Evolutionary conservation across 306 rosid genomes (phyloP).

Genomic region (Trifolium subterraneum): DNA sequence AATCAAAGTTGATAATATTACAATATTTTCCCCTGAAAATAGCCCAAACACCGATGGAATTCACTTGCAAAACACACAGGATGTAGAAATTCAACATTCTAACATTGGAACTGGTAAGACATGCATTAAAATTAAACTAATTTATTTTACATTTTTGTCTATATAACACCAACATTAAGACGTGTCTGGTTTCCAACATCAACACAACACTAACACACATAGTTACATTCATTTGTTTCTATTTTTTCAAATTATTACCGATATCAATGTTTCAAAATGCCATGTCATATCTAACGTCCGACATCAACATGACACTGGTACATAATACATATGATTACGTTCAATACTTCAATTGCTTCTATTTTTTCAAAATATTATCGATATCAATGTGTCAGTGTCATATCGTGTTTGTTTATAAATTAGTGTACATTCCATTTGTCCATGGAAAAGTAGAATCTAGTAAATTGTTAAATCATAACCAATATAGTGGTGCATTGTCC

Average conservation of each 20-base stretch:
- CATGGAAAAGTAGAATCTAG: slow-evolving; percentile 41
- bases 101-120: slow-evolving; percentile 70
- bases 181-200: neutral
- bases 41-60: slow-evolving; percentile 97
- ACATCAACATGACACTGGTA: no score
- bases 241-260: neutral
- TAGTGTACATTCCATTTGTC: slow-evolving; percentile 31
- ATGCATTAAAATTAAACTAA: neutral
- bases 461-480: slow-evolving; percentile 43
- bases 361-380: neutral
- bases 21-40: slow-evolving; percentile 76
- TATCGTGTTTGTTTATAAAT: neutral
- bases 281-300: no score
- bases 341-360: neutral
- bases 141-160: neutral
- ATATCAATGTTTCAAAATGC: neutral
- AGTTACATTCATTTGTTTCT: neutral
- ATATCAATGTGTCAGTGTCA: neutral
- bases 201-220: neutral
- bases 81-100: slow-evolving; percentile 81
- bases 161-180: neutral
- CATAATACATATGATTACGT: no score
- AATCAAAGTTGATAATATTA: slow-evolving; percentile 66
- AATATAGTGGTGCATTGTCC: slow-evolving; percentile 46
- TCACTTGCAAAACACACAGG: slow-evolving; percentile 88